Evolutionary conservation across 805 yeast genomes (phyloP), one percentile per base, ranked within the genome.

Genomic region (Yarrowia porcina): DNA sequence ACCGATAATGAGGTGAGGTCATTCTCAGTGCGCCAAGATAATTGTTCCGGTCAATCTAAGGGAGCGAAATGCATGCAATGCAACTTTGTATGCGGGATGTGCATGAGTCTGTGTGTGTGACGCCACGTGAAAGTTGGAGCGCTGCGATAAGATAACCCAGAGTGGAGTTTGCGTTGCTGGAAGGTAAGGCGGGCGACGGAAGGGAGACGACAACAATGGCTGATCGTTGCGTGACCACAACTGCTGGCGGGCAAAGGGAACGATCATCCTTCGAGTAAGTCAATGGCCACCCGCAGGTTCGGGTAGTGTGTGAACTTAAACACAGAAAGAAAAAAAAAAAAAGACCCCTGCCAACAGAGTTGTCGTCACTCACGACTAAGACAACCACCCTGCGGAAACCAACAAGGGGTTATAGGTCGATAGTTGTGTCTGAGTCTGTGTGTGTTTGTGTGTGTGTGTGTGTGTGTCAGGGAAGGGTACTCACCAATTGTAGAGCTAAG

Each of bases 1-100:
- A 52, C 44, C 59, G 59, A 52, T 52, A 52, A 52, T 36, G 44
- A 52, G 59, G 59, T 52, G 59, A 52, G 59, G 59, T 36, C 59
- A 52, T 52, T 52, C 59, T 17, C 59, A 52, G 44, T 36, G 44
- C 59, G 44, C 59, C 42, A 52, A 52, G 44, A 52, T 52, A 52
- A 52, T 52, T 52, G 44, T 52, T 52, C 59, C 44, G 44, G 44
- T 36, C 59, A 52, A 23, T 32, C 56, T 52, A 52, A 52, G 59
- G 59, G 59, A 52, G 33, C 59, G 59, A 52, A 36, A 35, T 36
- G 57, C 59, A 52, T 52, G 59, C 44, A 52, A 35, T 35, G 59
- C 42, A 52, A 52, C 59, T 36, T 36, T 52, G 44, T 23, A 52
- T 7, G 21, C 59, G 44, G 18, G 59, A 36, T 25, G 59, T 52